A percentile compares a stretch with the other conserved stretches of the same genome.
Evolutionary conservation across 257 asterid species (phyloP).

Genomic region (Apocynum venetum): DNA sequence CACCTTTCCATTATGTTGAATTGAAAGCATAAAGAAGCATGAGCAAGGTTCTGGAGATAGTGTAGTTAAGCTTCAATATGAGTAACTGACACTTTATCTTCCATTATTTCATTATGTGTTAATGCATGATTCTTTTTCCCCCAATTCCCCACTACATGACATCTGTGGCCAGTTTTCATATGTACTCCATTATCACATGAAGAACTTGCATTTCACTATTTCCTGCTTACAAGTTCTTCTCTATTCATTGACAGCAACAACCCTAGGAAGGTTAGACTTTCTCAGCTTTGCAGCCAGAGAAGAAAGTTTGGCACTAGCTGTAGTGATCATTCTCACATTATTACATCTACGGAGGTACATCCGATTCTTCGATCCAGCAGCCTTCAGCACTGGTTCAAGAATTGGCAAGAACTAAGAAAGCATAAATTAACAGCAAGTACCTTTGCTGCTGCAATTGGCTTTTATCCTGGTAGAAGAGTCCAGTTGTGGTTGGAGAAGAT

Average conservation of each 20-base stretch:
- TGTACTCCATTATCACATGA: neutral
- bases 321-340: constrained; percentile 16
- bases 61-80: neutral
- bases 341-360: constrained; percentile 20
- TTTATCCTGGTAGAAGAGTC: constrained; percentile 69
- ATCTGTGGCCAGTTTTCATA: neutral
- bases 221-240: constrained; percentile 23
- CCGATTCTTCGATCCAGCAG: constrained; percentile 34
- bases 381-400: constrained; percentile 77
- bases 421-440: constrained; percentile 85
- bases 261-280: constrained; percentile 19
- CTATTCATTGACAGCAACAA: constrained; percentile 21
- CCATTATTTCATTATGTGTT: neutral
- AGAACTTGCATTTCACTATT: constrained; percentile 30
- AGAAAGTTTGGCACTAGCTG: constrained; percentile 27
- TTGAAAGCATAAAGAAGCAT: neutral
- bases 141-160: neutral
- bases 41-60: neutral
- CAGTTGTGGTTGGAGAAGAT: constrained; percentile 85
- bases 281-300: constrained; percentile 17
- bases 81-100: neutral
- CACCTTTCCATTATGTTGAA: neutral
- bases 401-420: constrained; percentile 78
- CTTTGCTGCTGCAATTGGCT: constrained; percentile 67
- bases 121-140: too few species aligned